phyloP scores from a whole-genome alignment of 2,329 filamentous ascomycete genomes.

The Monosporascus ibericus region DNA sequence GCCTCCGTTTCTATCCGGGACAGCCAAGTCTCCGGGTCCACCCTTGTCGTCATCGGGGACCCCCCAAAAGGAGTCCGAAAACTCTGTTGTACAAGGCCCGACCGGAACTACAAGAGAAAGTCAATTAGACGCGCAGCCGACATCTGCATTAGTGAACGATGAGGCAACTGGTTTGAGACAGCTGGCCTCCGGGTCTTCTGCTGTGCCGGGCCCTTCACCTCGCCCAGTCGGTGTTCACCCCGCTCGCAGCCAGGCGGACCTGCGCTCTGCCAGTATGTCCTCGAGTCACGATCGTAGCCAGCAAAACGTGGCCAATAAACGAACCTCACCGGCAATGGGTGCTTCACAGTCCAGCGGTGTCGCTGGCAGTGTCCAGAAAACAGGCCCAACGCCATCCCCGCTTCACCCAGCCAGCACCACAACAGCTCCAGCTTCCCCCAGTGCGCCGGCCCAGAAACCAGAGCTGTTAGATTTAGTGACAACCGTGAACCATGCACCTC shows the following conservation, averaged over 20 bases:
- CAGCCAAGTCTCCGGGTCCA: neutral
- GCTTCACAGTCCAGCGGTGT: neutral
- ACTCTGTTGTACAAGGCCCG: neutral
- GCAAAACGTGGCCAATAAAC: neutral
- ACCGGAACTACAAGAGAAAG: neutral
- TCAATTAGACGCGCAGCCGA: neutral
- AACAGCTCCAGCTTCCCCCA: constrained; percentile 3
- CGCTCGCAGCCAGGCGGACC: neutral
- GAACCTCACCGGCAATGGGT: neutral
- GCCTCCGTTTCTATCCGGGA: neutral
- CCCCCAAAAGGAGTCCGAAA: neutral
- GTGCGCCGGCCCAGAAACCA: constrained; percentile 9
- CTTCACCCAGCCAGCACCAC: neutral
- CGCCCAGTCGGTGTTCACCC: neutral
- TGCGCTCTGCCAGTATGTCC: neutral
- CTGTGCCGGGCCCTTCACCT: neutral
- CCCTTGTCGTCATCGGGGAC: neutral
- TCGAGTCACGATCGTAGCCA: neutral
- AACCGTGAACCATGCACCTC: constrained; percentile 7
- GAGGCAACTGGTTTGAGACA: neutral
- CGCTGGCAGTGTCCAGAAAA: neutral
- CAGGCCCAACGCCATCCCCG: neutral
- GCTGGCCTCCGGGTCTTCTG: neutral
- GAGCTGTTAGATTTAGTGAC: constrained; percentile 14
- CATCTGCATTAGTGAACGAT: neutral